phyloP scores from a whole-genome alignment of 2,329 filamentous ascomycete genomes.

The Lasiodiplodia theobromae region DNA sequence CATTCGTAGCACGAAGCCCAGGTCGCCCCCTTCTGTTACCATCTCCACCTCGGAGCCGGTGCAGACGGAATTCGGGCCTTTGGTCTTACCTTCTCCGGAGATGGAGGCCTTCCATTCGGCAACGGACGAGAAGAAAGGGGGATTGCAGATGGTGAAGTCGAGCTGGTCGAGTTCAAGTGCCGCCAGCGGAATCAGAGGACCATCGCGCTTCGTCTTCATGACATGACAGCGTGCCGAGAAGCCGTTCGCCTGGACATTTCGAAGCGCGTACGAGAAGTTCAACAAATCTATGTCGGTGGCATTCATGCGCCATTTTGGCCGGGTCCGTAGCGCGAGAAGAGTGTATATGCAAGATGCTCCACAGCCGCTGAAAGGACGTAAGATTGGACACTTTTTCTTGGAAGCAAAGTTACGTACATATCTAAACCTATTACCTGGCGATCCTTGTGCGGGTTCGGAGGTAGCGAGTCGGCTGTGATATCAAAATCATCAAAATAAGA shows the following conservation, averaged over 20 bases:
- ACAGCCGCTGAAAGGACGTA: conserved; percentile 65
- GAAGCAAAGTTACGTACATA: conserved; percentile 58
- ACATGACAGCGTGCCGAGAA: conserved; percentile 71
- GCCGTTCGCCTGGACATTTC: conserved; percentile 72
- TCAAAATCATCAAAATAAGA: conserved; percentile 45
- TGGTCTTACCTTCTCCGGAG: conserved; percentile 67
- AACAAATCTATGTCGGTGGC: conserved; percentile 75
- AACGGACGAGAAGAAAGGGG: conserved; percentile 86
- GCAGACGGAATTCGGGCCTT: conserved; percentile 73
- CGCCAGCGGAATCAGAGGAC: conserved; percentile 69
- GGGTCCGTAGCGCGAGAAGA: conserved; percentile 74
- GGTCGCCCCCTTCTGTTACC: conserved; percentile 81
- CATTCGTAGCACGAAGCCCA: conserved; percentile 75
- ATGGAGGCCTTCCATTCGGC: conserved; percentile 70
- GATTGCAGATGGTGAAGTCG: conserved; percentile 92
- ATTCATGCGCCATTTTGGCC: conserved; percentile 67
- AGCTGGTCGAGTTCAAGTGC: conserved; percentile 60
- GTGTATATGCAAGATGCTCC: conserved; percentile 93
- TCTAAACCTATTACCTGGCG: conserved; percentile 75
- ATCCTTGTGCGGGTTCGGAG: conserved; percentile 42
- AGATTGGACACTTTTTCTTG: not conserved
- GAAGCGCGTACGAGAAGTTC: conserved; percentile 69
- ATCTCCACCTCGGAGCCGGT: conserved; percentile 86
- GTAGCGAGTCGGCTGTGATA: not conserved
- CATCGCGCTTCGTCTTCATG: conserved; percentile 59